A percentile compares a stretch with the other conserved stretches of the same genome.
Conservation (phyloP, 2,329 filamentous ascomycete species). For the Ceratocystis smalleyi region DNA sequence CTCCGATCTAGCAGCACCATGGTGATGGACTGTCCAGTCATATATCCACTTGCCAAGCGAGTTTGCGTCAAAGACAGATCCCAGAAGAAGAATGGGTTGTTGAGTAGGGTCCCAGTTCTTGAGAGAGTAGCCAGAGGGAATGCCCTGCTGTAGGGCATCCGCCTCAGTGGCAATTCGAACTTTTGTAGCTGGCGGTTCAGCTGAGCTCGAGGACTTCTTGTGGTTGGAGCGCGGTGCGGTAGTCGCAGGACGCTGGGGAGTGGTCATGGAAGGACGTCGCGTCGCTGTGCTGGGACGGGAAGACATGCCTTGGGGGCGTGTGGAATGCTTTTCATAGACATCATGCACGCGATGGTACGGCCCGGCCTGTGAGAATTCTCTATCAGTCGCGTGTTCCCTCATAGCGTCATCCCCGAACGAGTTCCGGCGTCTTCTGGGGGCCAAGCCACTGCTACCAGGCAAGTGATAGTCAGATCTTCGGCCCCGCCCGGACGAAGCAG, state of each 20-base stretch:
- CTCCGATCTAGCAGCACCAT: conserved; percentile 67
- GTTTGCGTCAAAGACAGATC: conserved; percentile 94
- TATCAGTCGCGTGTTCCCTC: conserved; percentile 16
- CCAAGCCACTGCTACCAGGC: conserved; percentile 6
- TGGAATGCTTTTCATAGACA: conserved; percentile 9
- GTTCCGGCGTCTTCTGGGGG: conserved; percentile 11
- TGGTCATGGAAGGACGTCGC: conserved; percentile 34
- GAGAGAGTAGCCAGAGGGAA: conserved; percentile 78
- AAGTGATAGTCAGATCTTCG: conserved; percentile 10
- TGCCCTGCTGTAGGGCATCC: conserved; percentile 50
- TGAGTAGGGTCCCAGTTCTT: conserved; percentile 98
- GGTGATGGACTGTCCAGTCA: conserved; percentile 92
- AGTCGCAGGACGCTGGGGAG: conserved; percentile 38
- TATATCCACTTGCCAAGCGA: conserved; percentile 98
- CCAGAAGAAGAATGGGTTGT: conserved; percentile 82
- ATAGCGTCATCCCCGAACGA: conserved; percentile 14
- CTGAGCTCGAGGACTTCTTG: conserved; percentile 23
- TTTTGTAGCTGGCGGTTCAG: conserved; percentile 15
- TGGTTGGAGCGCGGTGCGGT: conserved; percentile 33
- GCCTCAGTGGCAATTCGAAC: conserved; percentile 36
- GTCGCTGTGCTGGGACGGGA: conserved; percentile 30
- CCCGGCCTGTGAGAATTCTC: conserved; percentile 16
- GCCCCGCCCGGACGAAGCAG: conserved; percentile 8
- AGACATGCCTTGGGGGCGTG: conserved; percentile 6
- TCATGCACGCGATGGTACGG: conserved; percentile 13